Evolutionary conservation across 2,329 filamentous ascomycete genomes (phyloP).

Genomic region (Phoma sp.): DNA sequence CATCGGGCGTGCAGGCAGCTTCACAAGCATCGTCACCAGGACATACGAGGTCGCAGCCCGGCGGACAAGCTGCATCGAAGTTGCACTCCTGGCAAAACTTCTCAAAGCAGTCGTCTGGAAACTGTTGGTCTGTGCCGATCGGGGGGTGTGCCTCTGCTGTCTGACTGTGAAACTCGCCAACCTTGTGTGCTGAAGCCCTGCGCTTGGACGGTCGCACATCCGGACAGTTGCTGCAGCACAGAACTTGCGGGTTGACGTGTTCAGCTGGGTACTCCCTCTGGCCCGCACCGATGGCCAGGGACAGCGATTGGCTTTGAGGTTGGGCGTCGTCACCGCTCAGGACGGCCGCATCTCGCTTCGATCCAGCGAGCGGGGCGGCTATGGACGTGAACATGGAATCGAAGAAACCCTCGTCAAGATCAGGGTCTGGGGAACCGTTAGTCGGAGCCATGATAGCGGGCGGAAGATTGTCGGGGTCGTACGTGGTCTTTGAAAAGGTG

Average conservation of each 20-base stretch:
- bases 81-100: conserved; percentile 46
- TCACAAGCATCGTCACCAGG: conserved; percentile 40
- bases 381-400: conserved; percentile 37
- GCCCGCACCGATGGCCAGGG: conserved; percentile 18
- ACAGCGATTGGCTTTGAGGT: conserved; percentile 19
- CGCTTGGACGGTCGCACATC: conserved; percentile 41
- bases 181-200: conserved; percentile 39
- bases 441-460: conserved; percentile 31
- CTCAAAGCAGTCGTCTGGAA: conserved; percentile 43
- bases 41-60: conserved; percentile 33
- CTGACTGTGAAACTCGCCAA: conserved; percentile 38
- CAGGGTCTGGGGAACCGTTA: conserved; percentile 36
- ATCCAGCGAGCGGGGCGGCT: conserved; percentile 35
- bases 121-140: conserved; percentile 37
- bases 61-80: conserved; percentile 35
- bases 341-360: conserved; percentile 39
- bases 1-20: conserved; percentile 34
- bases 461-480: conserved; percentile 17
- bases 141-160: conserved; percentile 20
- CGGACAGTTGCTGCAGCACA: conserved; percentile 40
- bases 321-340: conserved; percentile 26
- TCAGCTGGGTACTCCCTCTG: conserved; percentile 29
- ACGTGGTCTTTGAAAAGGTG: conserved; percentile 14
- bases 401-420: conserved; percentile 35
- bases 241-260: conserved; percentile 33